These are phyloP conservation scores for Piedraia hortae DNA, from an alignment of 2,329 filamentous ascomycete species.

Conservation along the genomic window DNA sequence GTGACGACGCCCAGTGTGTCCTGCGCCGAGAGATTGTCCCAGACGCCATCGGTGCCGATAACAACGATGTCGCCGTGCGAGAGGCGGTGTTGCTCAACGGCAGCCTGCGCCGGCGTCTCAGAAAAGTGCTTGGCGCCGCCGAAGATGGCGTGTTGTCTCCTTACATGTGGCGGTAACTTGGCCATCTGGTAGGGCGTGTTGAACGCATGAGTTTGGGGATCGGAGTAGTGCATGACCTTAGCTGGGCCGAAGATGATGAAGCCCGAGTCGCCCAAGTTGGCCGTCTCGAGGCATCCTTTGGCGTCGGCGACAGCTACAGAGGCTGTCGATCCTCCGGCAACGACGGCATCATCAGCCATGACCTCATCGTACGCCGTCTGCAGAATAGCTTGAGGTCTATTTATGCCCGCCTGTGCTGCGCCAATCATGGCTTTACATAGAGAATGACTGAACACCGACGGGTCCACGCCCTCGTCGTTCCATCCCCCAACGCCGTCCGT, in stretches of 20 bases:
- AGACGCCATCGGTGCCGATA: slow-evolving; percentile 81
- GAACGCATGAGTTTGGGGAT: slow-evolving; percentile 83
- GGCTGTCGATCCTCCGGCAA: slow-evolving; percentile 73
- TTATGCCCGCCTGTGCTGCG: slow-evolving; percentile 7
- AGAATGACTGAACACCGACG: slow-evolving; percentile 81
- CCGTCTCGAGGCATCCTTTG: slow-evolving; percentile 54
- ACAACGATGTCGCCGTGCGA: slow-evolving; percentile 83
- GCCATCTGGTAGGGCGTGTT: slow-evolving; percentile 93
- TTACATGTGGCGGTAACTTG: slow-evolving; percentile 54
- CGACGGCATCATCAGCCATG: slow-evolving; percentile 41
- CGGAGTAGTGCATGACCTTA: slow-evolving; percentile 56
- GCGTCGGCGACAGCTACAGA: slow-evolving; percentile 54
- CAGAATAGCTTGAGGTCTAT: slow-evolving; percentile 37
- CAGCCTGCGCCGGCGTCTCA: slow-evolving; percentile 63
- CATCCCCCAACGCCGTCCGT: slow-evolving; percentile 91
- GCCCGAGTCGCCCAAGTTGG: slow-evolving; percentile 86
- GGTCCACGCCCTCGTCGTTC: slow-evolving; percentile 76
- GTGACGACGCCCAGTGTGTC: slow-evolving; percentile 60
- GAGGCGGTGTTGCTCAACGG: slow-evolving; percentile 46
- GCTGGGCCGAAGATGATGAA: slow-evolving; percentile 70
- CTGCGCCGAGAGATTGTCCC: slow-evolving; percentile 83
- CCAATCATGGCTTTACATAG: slow-evolving; percentile 77
- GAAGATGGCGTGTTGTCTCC: slow-evolving; percentile 56
- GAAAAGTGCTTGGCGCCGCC: slow-evolving; percentile 41
- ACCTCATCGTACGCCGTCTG: slow-evolving; percentile 64